A percentile compares a stretch with the other conserved stretches of the same genome.
Evolutionary conservation across 2,329 filamentous ascomycete species (phyloP).

Genomic region (Samsoniella hepiali): DNA sequence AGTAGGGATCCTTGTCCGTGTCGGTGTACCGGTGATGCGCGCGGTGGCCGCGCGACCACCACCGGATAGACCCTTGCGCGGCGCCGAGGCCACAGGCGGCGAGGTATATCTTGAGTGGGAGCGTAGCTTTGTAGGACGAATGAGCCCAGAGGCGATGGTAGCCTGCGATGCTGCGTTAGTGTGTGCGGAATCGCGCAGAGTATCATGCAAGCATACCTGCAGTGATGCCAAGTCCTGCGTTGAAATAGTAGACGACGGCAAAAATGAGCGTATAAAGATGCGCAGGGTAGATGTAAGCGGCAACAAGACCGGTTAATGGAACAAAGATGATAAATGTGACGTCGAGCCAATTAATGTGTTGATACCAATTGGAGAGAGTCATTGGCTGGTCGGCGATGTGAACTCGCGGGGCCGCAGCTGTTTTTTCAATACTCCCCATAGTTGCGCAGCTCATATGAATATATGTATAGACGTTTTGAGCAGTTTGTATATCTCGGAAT

Average conservation of each 20-base stretch:
- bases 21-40: conserved; percentile 91
- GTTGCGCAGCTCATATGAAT: neutral
- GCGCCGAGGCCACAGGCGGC: conserved; percentile 78
- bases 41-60: conserved; percentile 85
- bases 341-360: conserved; percentile 93
- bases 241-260: conserved; percentile 72
- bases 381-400: conserved; percentile 83
- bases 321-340: conserved; percentile 75
- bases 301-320: conserved; percentile 68
- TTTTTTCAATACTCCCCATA: neutral
- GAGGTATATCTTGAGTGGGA: conserved; percentile 77
- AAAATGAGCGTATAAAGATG: conserved; percentile 63
- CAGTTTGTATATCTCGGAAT: no score
- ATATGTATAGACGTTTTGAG: no score
- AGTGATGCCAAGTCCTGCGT: conserved; percentile 70
- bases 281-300: conserved; percentile 68
- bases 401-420: neutral
- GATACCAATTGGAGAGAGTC: conserved; percentile 79
- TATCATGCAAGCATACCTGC: conserved; percentile 48
- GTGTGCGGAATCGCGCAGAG: neutral
- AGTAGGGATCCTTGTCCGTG: conserved; percentile 89
- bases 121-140: conserved; percentile 73
- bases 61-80: conserved; percentile 80
- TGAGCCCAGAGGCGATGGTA: conserved; percentile 79
- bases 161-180: conserved; percentile 22